Base-by-base conservation (phyloP, 352 stramenopile species). In the Globisporangium acanthophoron region DNA sequence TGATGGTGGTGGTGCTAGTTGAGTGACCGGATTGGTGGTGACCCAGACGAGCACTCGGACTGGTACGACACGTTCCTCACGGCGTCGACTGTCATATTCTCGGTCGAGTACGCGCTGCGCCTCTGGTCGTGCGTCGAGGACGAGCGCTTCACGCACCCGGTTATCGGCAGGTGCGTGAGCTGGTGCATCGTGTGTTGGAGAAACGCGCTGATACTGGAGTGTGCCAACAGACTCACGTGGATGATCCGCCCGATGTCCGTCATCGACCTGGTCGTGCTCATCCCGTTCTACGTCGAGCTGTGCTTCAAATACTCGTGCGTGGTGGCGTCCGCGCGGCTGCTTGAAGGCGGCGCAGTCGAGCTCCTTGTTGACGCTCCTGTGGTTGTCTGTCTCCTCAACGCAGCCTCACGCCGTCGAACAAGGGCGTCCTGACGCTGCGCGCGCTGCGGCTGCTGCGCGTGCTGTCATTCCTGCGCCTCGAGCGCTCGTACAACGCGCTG, bases 91-190 rank as follows among this genome's bases (percentile, higher is more conserved):
- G 66, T 52, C 6, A 74, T 92, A 20, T 92, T 94, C 56, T 85
- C 83, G 0, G 54, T 90, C 13, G 85, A 94, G 54, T 92, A 92
- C 57, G 1, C 74, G 11, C 66, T 92, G 27, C 78, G 85, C 0
- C 62, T 91, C 12, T 94, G 85, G 83, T 85, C 85, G n/a, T 94
- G 85, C 40, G 76, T 92, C 24, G 85, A 91, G 62, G 85, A 94
- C 55, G 65, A 84, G 8, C 70, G 80, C 33, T 92, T 78, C 52
- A 56, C 60, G n/a, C 69, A 74, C 51, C 66, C 73, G 18, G 40
- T 91, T 6, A 61, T 76, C 18, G 81, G 82, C 47, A 59, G 85
- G 83, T 89, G 49, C 13, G 58, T 50, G 11, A 12, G 11, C 3
- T 8, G 11, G 8, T 40, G 11, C n/a, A n/a, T 18, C 7, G 41